Percentiles rank a stretch among this genome's conserved stretches.
Evolutionary conservation across 2,329 filamentous ascomycete genomes (phyloP).

Genomic region (Fusarium armeniacum): DNA sequence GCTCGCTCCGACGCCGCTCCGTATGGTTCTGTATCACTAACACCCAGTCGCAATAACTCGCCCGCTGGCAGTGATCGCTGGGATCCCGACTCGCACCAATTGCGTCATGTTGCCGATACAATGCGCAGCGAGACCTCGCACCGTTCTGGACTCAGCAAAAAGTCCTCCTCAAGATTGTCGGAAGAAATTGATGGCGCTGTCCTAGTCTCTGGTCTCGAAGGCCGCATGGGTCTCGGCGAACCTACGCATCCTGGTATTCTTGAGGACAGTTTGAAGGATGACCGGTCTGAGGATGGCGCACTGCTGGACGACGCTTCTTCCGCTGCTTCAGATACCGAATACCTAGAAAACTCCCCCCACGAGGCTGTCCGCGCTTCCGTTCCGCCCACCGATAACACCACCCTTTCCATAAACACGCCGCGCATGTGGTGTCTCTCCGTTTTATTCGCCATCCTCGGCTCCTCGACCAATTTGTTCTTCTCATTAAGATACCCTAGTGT

Average conservation of each 20-base stretch:
- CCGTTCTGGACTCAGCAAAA: conserved; percentile 52
- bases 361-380: conserved; percentile 86
- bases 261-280: conserved; percentile 59
- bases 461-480: conserved; percentile 89
- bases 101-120: conserved; percentile 55
- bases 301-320: conserved; percentile 57
- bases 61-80: conserved; percentile 54
- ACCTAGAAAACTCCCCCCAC: conserved; percentile 80
- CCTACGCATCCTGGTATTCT: conserved; percentile 61
- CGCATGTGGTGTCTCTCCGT: conserved; percentile 90
- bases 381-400: conserved; percentile 78
- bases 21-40: conserved; percentile 57
- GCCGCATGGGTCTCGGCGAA: conserved; percentile 67
- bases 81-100: conserved; percentile 51
- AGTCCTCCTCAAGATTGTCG: conserved; percentile 57
- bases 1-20: conserved; percentile 52
- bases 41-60: conserved; percentile 55
- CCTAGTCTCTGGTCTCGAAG: conserved; percentile 67
- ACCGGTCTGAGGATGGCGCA: conserved; percentile 55
- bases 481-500: conserved; percentile 91
- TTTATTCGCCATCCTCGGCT: conserved; percentile 83
- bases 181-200: conserved; percentile 66
- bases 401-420: conserved; percentile 86
- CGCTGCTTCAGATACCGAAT: conserved; percentile 63
- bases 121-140: conserved; percentile 53